Base-by-base conservation (phyloP, 768 basidiomycete genomes). In the Rhodotorula graminis region DNA sequence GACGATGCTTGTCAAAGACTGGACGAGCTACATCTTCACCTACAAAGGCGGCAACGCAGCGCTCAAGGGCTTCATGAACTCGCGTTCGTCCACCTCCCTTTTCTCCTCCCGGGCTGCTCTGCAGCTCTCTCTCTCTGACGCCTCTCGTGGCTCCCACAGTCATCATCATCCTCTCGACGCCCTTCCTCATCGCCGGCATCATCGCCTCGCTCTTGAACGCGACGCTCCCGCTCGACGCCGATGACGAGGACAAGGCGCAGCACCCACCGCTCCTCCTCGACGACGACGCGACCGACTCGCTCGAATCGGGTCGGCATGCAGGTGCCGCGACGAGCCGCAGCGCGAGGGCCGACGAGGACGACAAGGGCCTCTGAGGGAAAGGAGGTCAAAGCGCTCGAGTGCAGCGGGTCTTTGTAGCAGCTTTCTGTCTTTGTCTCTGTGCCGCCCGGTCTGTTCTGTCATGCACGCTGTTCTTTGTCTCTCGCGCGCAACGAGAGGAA, bases 141-240 rank as follows among this genome's bases (percentile, higher is more conserved):
- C 8, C 50, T 52, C 23, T 27, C 10, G 50, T 3, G n/a, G 37
- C 37, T 29, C 15, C 1, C 29, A 11, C 53, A 55, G 53, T 55
- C 14, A 29, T 55, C 53, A 55, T 55, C 53, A 55, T 55, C 53
- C 53, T 55, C 15, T n/a, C n/a, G 9, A 55, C 53, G 3, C 53
- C 53, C 53, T 55, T 55, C 53, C 53, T 55, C 53, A 55, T 55
- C 53, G 53, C 53, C 11, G 53, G 53, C 53, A 29, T 55, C 53
- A 29, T 55, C 53, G 53, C 53, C 15, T 55, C 53, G 27, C 27
- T 55, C 53, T n/a, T 55, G 2, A 55, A 55, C n/a, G 53, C 53
- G 53, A 55, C 53, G 14, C 53, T 55, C n/a, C 53, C 53, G 10
- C n/a, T 27, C n/a, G 53, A 55, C n/a, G 27, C n/a, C n/a, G 53